phyloP scores from a whole-genome alignment of 2,329 filamentous ascomycete genomes.

The Fusarium buharicum region DNA sequence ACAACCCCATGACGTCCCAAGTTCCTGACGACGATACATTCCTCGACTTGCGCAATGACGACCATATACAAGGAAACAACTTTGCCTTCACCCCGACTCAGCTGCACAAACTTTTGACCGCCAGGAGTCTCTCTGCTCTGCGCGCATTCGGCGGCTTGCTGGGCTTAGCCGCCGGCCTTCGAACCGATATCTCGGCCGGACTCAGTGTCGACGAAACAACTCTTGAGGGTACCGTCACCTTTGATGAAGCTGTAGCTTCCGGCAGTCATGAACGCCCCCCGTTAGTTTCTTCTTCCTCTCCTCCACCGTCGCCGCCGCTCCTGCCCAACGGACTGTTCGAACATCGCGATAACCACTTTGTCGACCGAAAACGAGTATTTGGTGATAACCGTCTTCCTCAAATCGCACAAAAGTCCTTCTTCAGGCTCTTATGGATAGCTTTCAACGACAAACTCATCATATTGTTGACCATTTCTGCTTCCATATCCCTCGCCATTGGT shows the following conservation, averaged over 20 bases:
- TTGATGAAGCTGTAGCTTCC: conserved; percentile 60
- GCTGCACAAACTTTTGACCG: conserved; percentile 63
- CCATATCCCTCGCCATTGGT: conserved; percentile 78
- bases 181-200: conserved; percentile 59
- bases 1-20: conserved; percentile 18
- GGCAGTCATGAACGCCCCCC: conserved; percentile 49
- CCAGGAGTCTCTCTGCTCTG: conserved; percentile 60
- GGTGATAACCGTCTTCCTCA: conserved; percentile 68
- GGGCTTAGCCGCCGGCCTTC: conserved; percentile 63
- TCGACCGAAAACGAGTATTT: conserved; percentile 76
- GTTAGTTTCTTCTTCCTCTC: conserved; percentile 31
- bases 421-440: conserved; percentile 77
- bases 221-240: conserved; percentile 57
- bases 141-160: conserved; percentile 63
- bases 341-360: conserved; percentile 41
- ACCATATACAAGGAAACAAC: conserved; percentile 51
- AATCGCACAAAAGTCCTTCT: conserved; percentile 74
- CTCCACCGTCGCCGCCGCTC: conserved; percentile 37
- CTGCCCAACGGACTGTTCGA: conserved; percentile 48
- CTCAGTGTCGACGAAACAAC: conserved; percentile 61
- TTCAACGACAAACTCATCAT: conserved; percentile 86
- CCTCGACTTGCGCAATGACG: conserved; percentile 45
- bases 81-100: conserved; percentile 67
- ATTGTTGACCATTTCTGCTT: conserved; percentile 74
- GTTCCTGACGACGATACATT: conserved; percentile 13